Conservation (phyloP, 1,139 yeast genomes). For the Sugiyamaella novakii region DNA sequence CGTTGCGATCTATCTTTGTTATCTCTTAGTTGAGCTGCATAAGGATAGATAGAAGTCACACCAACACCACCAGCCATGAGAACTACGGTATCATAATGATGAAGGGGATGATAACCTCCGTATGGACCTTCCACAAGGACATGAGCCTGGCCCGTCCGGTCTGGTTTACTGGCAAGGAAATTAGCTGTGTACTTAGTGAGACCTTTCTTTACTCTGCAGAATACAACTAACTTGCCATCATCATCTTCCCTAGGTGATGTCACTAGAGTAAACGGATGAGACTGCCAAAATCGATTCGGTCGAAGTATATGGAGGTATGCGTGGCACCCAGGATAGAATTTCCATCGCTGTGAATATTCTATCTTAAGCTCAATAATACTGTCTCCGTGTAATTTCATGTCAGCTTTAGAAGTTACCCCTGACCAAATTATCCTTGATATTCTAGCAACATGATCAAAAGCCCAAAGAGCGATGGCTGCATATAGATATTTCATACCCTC, state of each 20-base stretch:
- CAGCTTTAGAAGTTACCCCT: conserved; percentile 48
- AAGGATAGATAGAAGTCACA: conserved; percentile 51
- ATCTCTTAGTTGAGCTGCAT: conserved; percentile 31
- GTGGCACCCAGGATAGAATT: conserved; percentile 34
- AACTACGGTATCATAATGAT: conserved; percentile 53
- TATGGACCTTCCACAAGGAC: conserved; percentile 60
- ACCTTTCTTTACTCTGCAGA: conserved; percentile 26
- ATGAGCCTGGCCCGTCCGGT: conserved; percentile 26
- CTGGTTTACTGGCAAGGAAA: conserved; percentile 20
- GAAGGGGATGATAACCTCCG: conserved; percentile 52
- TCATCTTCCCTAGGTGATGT: conserved; percentile 28
- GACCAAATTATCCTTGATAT: conserved; percentile 32
- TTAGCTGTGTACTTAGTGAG: conserved; percentile 28
- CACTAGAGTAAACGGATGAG: conserved; percentile 70
- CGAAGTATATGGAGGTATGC: conserved; percentile 32
- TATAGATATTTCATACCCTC: conserved; percentile 44
- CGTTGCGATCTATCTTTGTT: conserved; percentile 30
- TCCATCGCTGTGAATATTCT: conserved; percentile 42
- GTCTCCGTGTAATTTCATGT: conserved; percentile 37
- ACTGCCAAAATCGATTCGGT: conserved; percentile 51
- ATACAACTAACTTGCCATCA: conserved; percentile 22
- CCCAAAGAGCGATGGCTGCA: conserved; percentile 47
- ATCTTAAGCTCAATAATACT: conserved; percentile 38
- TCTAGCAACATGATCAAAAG: conserved; percentile 36
- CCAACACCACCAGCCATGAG: conserved; percentile 70